phyloP scores from a whole-genome alignment of 805 yeast genomes.

The Candida tammaniensis region DNA sequence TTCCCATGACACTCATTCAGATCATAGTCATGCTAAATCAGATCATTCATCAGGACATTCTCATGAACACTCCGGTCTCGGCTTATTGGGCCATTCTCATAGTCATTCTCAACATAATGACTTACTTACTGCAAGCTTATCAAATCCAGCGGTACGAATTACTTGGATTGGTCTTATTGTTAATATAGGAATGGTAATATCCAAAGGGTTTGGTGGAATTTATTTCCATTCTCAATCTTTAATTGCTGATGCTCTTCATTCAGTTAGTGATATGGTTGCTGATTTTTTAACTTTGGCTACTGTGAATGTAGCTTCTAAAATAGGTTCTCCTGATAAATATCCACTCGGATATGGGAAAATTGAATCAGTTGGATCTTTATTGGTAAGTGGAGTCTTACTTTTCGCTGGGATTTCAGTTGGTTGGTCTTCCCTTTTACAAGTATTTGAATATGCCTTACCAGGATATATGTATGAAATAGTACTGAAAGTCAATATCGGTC shows the following conservation, averaged over 20 bases:
- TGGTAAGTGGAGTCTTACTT: slow-evolving; percentile 78
- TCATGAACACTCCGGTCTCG: slow-evolving; percentile 14
- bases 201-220: slow-evolving; percentile 87
- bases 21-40: slow-evolving; percentile 5
- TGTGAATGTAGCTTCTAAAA: slow-evolving; percentile 67
- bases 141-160: slow-evolving; percentile 85
- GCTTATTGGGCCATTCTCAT: slow-evolving; percentile 23
- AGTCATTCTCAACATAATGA: slow-evolving; percentile 46
- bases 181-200: slow-evolving; percentile 80
- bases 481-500: slow-evolving; percentile 46
- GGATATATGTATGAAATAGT: slow-evolving; percentile 54
- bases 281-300: slow-evolving; percentile 89
- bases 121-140: slow-evolving; percentile 30
- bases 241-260: slow-evolving; percentile 92
- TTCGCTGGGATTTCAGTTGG: slow-evolving; percentile 91
- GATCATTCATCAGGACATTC: slow-evolving; percentile 4
- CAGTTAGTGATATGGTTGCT: slow-evolving; percentile 84
- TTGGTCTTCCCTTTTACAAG: slow-evolving; percentile 71
- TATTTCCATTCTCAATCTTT: slow-evolving; percentile 93
- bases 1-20: too few relatives aligned
- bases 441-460: slow-evolving; percentile 67
- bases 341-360: slow-evolving; percentile 93
- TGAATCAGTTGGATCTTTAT: slow-evolving; percentile 87
- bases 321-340: slow-evolving; percentile 55
- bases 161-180: slow-evolving; percentile 88